Percentiles rank a stretch among this genome's conserved stretches.
Evolutionary conservation across 1,284 basidiomycete genomes (phyloP).

Genomic region (Vanrija pseudolonga): DNA sequence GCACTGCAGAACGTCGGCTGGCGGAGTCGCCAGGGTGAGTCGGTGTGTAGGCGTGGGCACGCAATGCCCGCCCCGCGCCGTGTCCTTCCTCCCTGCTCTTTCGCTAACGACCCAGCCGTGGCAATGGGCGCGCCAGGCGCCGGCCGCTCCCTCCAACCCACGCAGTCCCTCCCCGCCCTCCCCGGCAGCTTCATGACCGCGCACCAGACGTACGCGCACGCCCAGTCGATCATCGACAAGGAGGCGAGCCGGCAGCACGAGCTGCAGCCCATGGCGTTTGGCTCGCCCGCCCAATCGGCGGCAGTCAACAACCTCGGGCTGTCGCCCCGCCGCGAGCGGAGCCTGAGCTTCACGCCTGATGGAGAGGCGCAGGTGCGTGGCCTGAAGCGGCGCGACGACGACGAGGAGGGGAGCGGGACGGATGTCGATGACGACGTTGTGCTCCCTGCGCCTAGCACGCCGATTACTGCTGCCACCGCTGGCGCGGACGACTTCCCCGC

Average conservation of each 20-base stretch:
- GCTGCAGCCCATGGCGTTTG: slow-evolving; percentile 26
- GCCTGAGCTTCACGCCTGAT: slow-evolving; percentile 18
- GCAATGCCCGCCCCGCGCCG: too few species aligned
- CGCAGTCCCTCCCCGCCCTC: slow-evolving; percentile 31
- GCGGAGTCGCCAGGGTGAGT: slow-evolving; percentile 34
- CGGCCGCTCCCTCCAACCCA: slow-evolving; percentile 28
- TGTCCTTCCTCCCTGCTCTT: background rate
- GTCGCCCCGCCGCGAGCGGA: slow-evolving; percentile 10
- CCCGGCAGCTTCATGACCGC: slow-evolving; percentile 24
- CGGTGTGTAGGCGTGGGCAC: too few species aligned
- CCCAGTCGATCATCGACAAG: slow-evolving; percentile 30
- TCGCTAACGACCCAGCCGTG: slow-evolving; percentile 7
- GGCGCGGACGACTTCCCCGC: slow-evolving; percentile 36
- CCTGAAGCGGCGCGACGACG: slow-evolving; percentile 12
- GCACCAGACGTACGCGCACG: slow-evolving; percentile 20
- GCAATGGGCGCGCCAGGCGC: slow-evolving; percentile 11
- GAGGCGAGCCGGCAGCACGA: slow-evolving; percentile 26
- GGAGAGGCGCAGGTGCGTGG: slow-evolving; percentile 17
- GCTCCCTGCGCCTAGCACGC: background rate
- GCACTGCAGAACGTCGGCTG: slow-evolving; percentile 35
- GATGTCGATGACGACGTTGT: slow-evolving; percentile 2
- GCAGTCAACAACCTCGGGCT: slow-evolving; percentile 7
- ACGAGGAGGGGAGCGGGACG: background rate
- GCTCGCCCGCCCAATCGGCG: slow-evolving; percentile 1
- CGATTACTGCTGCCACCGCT: background rate